Percentiles rank a stretch among this genome's conserved stretches.
Evolutionary conservation across 441 rosid species (phyloP).

Genomic region (Adansonia gregorii): DNA sequence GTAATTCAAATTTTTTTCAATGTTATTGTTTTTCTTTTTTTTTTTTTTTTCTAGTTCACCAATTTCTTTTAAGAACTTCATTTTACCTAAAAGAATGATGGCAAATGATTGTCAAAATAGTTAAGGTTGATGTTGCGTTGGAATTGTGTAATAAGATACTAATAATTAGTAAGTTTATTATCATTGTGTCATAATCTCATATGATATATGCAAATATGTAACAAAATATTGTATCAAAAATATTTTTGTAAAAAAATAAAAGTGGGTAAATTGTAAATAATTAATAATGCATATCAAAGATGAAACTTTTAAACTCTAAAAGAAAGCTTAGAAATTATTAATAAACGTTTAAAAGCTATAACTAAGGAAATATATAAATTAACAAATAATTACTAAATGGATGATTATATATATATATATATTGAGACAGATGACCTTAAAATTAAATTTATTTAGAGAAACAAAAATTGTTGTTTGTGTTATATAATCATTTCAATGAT

Average conservation of each 20-base stretch:
- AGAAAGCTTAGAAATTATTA: too few species aligned
- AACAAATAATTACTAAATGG: too few species aligned
- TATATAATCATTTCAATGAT: too few species aligned
- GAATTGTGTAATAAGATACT: not conserved
- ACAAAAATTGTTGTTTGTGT: too few species aligned
- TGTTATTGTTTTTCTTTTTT: not conserved
- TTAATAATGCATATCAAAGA: too few species aligned
- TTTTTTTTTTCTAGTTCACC: not conserved
- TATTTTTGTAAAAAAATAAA: not conserved
- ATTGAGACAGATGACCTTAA: too few species aligned
- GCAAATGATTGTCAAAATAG: slow-evolving; percentile 11
- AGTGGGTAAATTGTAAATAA: not conserved
- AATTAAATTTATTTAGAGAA: too few species aligned
- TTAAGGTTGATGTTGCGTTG: slow-evolving; percentile 12
- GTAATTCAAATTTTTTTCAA: too few species aligned
- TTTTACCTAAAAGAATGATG: slow-evolving; percentile 17
- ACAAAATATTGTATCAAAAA: not conserved
- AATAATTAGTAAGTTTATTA: not conserved
- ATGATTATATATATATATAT: too few species aligned
- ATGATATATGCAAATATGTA: not conserved
- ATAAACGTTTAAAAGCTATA: too few species aligned
- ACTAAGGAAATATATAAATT: too few species aligned
- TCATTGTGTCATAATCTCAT: not conserved
- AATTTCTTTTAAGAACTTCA: slow-evolving; percentile 5
- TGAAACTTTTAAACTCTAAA: too few species aligned